A percentile compares a stretch with the other conserved stretches of the same genome.
Conservation (phyloP, 345 rosid genomes). For the Zanthoxylum bungeanum region DNA sequence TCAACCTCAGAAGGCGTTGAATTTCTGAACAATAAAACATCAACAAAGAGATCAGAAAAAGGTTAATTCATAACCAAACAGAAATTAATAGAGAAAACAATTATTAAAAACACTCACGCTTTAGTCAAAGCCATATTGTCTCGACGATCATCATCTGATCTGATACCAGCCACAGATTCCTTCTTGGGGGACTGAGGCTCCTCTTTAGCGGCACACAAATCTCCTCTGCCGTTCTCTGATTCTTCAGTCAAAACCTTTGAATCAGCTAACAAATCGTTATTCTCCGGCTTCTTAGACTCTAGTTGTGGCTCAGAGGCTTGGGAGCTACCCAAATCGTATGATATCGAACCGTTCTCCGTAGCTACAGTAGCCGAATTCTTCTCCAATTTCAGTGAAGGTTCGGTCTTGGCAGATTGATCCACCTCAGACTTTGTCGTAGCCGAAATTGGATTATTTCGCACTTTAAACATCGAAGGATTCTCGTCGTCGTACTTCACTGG, state of each 20-base stretch:
- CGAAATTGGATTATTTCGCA: constrained; percentile 43
- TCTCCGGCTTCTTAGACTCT: constrained; percentile 25
- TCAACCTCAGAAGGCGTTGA: constrained; percentile 37
- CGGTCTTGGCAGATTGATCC: constrained; percentile 49
- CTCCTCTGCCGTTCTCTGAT: constrained; percentile 37
- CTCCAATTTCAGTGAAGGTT: constrained; percentile 41
- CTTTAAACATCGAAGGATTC: constrained; percentile 40
- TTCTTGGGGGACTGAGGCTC: constrained; percentile 52
- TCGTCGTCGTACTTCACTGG: constrained; percentile 84
- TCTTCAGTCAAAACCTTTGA: constrained; percentile 46
- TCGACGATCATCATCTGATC: constrained; percentile 47
- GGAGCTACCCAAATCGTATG: constrained; percentile 27
- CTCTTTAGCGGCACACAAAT: constrained; percentile 38
- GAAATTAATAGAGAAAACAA: neutral
- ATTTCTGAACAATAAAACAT: constrained; percentile 31
- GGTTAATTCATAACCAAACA: neutral
- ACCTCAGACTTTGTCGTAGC: constrained; percentile 48
- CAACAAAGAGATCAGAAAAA: neutral
- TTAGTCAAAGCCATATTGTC: constrained; percentile 36
- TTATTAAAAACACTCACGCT: constrained; percentile 38
- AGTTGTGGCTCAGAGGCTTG: constrained; percentile 21
- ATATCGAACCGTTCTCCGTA: constrained; percentile 32
- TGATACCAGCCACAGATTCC: constrained; percentile 49
- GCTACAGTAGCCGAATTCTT: constrained; percentile 35
- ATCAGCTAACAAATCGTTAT: constrained; percentile 20